A percentile compares a stretch with the other conserved stretches of the same genome.
These are phyloP conservation scores for Kwoniella sp. DNA, from an alignment of 768 basidiomycete species.

Conservation along the genomic window DNA sequence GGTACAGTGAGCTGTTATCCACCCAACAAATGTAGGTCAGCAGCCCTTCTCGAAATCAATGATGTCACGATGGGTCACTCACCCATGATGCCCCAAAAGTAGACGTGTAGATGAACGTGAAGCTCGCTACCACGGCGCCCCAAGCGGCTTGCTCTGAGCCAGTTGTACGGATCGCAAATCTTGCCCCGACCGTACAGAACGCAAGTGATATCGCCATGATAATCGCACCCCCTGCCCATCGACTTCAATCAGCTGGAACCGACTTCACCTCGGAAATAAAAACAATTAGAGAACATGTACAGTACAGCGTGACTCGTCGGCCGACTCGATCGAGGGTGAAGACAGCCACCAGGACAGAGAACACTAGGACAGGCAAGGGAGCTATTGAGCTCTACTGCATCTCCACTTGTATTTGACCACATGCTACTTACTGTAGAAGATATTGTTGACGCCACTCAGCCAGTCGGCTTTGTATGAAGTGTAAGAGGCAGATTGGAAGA, in stretches of 20 bases:
- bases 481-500: conserved; percentile 39
- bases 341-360: conserved; percentile 31
- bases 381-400: not conserved
- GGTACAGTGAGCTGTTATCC: conserved; percentile 27
- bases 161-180: conserved; percentile 6
- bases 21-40: too few species aligned
- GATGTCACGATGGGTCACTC: not conserved
- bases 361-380: conserved; percentile 5
- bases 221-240: conserved; percentile 19
- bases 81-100: conserved; percentile 39
- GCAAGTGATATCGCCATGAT: conserved; percentile 27
- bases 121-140: conserved; percentile 28
- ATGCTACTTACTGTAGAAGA: conserved; percentile 30
- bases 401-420: too few species aligned
- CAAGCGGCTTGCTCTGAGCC: conserved; percentile 9
- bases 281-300: not conserved
- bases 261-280: not conserved
- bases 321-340: conserved; percentile 38
- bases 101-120: conserved; percentile 31
- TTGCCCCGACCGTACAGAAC: conserved; percentile 21
- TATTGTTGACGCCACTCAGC: conserved; percentile 37
- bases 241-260: too few species aligned
- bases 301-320: conserved; percentile 28
- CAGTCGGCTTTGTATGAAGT: conserved; percentile 29
- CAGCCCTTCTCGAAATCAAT: too few species aligned